Base-by-base conservation (phyloP, 225 moss, liverwort and hornwort genomes). In the Rhytidiadelphus loreus region DNA sequence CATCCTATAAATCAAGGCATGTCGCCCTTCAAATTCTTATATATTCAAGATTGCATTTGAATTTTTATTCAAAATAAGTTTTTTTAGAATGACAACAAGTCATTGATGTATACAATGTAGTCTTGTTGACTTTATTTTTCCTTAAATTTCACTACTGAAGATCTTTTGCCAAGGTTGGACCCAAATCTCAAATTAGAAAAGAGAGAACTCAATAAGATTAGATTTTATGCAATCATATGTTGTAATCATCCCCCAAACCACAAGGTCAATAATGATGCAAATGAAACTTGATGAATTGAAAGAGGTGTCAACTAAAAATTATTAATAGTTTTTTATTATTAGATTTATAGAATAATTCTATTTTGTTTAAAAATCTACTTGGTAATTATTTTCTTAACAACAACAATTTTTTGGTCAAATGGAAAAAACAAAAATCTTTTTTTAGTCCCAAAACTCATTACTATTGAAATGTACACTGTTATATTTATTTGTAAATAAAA, bases 271-370 rank as follows among this genome's bases (percentile, higher is more conserved):
- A 14, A 25, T 25, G 15, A 70, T 70, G 15, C 15, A 70, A 26
- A 25, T 70, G 8, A 70, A 41, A 41, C 4, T 43, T 43, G 15
- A 41, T 41, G 2, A 16, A 15, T 25, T 15, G 15, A 41, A 43
- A 70, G 5, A 70, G 0, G 9, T 2, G 0, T 26, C 25, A 70
- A 25, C 0, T 25, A 0, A 70, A 70, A 41, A 43, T 4, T 39
- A 13, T n/a, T n/a, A n/a, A n/a, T 23, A n/a, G 0, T n/a, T 22
- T 4, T 23, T n/a, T 22, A 7, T 39, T 7, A 23, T 2, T 22
- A 39, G 4, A 23, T 39, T 7, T 39, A 4, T 22, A 39, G 4
- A 23, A 69, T 23, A n/a, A 22, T 39, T 39, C 0, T 39, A 13
- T 23, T 39, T n/a, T 69, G 4, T 24, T n/a, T 39, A 13, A 39